A percentile compares a stretch with the other conserved stretches of the same genome.
phyloP scores from a whole-genome alignment of 495 filamentous ascomycete species.

The Penicillium manginii region DNA sequence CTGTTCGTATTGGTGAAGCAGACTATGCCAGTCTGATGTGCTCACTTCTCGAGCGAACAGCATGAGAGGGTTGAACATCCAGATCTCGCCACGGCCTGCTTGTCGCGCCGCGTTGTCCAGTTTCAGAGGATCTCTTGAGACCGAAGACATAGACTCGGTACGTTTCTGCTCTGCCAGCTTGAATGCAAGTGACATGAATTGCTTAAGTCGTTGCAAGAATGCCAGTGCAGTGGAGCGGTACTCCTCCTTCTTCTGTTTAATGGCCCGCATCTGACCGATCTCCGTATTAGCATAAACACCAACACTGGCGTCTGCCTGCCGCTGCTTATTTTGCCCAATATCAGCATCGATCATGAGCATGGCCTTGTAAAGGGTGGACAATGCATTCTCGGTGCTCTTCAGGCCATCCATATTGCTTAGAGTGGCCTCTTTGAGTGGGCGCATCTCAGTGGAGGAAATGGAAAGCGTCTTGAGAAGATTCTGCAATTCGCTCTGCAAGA shows the following conservation, averaged over 20 bases:
- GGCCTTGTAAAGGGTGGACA: constrained; percentile 89
- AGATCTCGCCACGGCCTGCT: constrained; percentile 62
- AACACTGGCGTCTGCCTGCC: constrained; percentile 52
- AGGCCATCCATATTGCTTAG: constrained; percentile 72
- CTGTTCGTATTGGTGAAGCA: constrained; percentile 79
- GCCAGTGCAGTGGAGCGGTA: constrained; percentile 71
- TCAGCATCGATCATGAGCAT: constrained; percentile 91
- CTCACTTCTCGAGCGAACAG: constrained; percentile 87
- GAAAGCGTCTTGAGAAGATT: constrained; percentile 82
- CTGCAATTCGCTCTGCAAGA: constrained; percentile 85
- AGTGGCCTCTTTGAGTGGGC: constrained; percentile 71
- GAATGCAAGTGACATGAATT: constrained; percentile 81
- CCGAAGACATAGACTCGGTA: constrained; percentile 53
- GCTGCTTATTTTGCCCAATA: constrained; percentile 58
- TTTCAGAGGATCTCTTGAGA: constrained; percentile 47
- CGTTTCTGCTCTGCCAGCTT: constrained; percentile 71
- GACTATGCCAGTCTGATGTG: constrained; percentile 73
- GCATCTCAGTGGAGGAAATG: constrained; percentile 75
- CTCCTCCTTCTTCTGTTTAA: constrained; percentile 89
- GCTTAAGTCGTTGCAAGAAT: constrained; percentile 77
- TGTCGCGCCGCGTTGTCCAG: constrained; percentile 56
- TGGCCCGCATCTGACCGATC: constrained; percentile 87
- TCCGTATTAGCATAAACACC: constrained; percentile 74
- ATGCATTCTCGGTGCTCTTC: constrained; percentile 71
- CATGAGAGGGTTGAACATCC: constrained; percentile 82